Evolutionary conservation across 2,329 filamentous ascomycete species (phyloP).

Genomic region (Cladophialophora bantiana): DNA sequence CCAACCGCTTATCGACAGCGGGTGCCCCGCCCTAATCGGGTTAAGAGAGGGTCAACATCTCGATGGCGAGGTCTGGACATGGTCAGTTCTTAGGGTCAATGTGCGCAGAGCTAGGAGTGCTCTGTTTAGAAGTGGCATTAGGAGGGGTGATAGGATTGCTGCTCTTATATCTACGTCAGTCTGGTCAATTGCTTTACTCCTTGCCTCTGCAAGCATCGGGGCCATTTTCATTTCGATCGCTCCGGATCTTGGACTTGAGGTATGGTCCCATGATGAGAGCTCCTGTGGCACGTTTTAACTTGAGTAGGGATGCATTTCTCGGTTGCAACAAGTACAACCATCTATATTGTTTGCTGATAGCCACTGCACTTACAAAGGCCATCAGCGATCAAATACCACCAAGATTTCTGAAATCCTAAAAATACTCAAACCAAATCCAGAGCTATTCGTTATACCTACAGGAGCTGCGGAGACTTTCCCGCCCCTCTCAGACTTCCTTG

Average conservation of each 20-base stretch:
- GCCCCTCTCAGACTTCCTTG: constrained; percentile 45
- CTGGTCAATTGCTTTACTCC: constrained; percentile 21
- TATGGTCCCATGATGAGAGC: neutral
- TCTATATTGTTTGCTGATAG: constrained; percentile 51
- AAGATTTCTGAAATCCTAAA: constrained; percentile 25
- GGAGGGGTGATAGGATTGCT: constrained; percentile 47
- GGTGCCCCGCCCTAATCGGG: constrained; percentile 49
- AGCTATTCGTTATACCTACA: constrained; percentile 22
- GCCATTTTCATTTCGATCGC: constrained; percentile 29
- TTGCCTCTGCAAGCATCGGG: constrained; percentile 26
- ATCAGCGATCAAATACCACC: constrained; percentile 7
- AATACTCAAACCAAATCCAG: constrained; percentile 5
- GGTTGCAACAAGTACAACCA: constrained; percentile 48
- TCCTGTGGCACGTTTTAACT: neutral
- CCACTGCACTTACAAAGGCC: constrained; percentile 40
- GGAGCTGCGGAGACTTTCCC: neutral
- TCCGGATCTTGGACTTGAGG: constrained; percentile 23
- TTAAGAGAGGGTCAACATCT: constrained; percentile 46
- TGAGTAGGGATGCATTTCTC: constrained; percentile 12
- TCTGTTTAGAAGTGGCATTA: constrained; percentile 46
- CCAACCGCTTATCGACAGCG: constrained; percentile 43
- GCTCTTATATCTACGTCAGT: constrained; percentile 21
- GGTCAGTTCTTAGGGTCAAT: constrained; percentile 13
- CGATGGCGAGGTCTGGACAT: constrained; percentile 45
- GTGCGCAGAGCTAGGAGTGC: constrained; percentile 50